These are phyloP conservation scores for Entomophthora muscae DNA, from an alignment of 371 early-diverging fungal genomes.

Conservation along the genomic window DNA sequence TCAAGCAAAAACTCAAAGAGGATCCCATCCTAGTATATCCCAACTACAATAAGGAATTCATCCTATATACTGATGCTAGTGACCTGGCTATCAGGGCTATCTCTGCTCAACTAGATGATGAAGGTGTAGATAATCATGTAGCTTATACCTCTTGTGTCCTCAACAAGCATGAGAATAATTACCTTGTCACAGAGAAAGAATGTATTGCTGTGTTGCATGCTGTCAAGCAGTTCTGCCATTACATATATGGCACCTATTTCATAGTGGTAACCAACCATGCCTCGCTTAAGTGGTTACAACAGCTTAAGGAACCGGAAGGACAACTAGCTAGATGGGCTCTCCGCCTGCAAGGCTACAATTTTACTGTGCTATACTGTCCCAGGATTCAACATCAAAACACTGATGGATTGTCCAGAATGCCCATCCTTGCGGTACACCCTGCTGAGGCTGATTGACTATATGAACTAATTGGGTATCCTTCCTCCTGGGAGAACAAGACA, in stretches of 20 bases:
- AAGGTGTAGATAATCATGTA: conserved; percentile 11
- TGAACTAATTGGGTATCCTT: no score
- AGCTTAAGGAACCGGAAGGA: neutral
- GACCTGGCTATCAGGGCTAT: conserved; percentile 17
- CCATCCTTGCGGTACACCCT: no score
- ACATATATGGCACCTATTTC: conserved; percentile 14
- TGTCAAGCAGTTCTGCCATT: conserved; percentile 15
- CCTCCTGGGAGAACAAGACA: no score
- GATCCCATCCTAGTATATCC: conserved; percentile 15
- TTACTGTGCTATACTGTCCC: no score
- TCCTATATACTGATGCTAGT: conserved; percentile 16
- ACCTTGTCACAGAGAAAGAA: conserved; percentile 14
- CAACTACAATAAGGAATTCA: conserved; percentile 13
- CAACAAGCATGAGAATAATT: conserved; percentile 11
- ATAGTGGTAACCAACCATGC: conserved; percentile 17
- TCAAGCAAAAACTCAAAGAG: conserved; percentile 10
- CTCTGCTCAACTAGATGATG: conserved; percentile 16
- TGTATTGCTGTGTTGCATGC: conserved; percentile 19
- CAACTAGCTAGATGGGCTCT: neutral
- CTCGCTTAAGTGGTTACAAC: neutral
- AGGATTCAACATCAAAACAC: no score
- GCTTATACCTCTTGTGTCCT: conserved; percentile 9
- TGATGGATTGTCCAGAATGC: no score
- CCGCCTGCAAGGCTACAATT: no score
- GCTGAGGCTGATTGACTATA: no score